phyloP scores from a whole-genome alignment of 768 basidiomycete species.

The Chlorophyllum brunneum region DNA sequence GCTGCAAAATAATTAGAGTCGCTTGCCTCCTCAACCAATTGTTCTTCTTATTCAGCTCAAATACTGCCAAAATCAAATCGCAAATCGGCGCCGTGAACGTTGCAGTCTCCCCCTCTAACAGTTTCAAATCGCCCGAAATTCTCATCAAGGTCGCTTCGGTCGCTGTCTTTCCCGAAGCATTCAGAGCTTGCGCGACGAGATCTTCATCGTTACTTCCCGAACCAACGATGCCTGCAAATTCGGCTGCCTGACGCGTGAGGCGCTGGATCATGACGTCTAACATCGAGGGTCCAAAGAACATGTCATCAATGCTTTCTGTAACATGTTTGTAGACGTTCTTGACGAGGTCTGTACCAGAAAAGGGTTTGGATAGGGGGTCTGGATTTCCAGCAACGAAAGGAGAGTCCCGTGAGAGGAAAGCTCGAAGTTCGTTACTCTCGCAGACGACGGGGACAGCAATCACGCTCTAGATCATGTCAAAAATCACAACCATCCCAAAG shows the following conservation, averaged over 20 bases:
- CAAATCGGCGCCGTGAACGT: slow-evolving; percentile 93
- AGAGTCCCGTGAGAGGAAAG: slow-evolving; percentile 85
- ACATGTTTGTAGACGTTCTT: slow-evolving; percentile 88
- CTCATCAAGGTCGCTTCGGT: slow-evolving; percentile 70
- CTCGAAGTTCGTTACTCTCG: slow-evolving; percentile 75
- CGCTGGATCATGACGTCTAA: slow-evolving; percentile 92
- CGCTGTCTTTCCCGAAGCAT: slow-evolving; percentile 59
- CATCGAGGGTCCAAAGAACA: slow-evolving; percentile 96
- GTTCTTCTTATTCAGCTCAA: slow-evolving; percentile 93
- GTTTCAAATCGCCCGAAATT: slow-evolving; percentile 73
- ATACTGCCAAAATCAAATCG: slow-evolving; percentile 87
- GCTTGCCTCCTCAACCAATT: slow-evolving; percentile 96
- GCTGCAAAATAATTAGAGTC: slow-evolving; percentile 93
- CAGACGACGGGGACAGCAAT: slow-evolving; percentile 73
- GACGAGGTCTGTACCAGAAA: slow-evolving; percentile 74
- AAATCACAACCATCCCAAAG: background rate
- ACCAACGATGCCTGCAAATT: slow-evolving; percentile 81
- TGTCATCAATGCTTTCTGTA: slow-evolving; percentile 93
- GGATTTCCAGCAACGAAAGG: slow-evolving; percentile 66
- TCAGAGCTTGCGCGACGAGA: slow-evolving; percentile 74
- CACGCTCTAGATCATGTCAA: slow-evolving; percentile 46
- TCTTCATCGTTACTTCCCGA: slow-evolving; percentile 81
- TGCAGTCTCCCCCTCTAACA: slow-evolving; percentile 83
- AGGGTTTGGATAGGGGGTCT: slow-evolving; percentile 42
- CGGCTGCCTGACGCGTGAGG: slow-evolving; percentile 84